A percentile compares a stretch with the other conserved stretches of the same genome.
These are phyloP conservation scores for Ogataea siamensis DNA, from an alignment of 805 yeast species.

Conservation along the genomic window DNA sequence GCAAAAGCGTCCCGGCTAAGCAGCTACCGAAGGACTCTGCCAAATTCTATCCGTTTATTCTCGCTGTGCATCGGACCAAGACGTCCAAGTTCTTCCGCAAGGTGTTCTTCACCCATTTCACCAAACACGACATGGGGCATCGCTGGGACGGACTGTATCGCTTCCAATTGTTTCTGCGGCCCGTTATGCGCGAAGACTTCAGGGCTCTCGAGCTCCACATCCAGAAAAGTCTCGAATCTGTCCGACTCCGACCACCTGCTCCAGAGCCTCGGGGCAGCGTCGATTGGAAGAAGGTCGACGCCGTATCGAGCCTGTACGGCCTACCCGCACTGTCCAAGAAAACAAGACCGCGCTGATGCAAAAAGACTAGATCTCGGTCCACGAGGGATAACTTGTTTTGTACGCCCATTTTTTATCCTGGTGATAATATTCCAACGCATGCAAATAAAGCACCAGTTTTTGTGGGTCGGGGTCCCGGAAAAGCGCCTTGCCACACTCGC, in stretches of 20 bases:
- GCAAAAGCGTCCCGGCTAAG: not conserved
- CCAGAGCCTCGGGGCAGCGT: slow-evolving; percentile 10
- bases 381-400: slow-evolving; percentile 44
- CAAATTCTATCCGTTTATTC: slow-evolving; percentile 21
- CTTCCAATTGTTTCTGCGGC: slow-evolving; percentile 10
- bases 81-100: slow-evolving; percentile 22
- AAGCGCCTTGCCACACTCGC: slow-evolving; percentile 35
- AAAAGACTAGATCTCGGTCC: slow-evolving; percentile 39
- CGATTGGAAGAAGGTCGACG: slow-evolving; percentile 21
- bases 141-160: slow-evolving; percentile 29
- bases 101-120: slow-evolving; percentile 20
- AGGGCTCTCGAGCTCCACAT: slow-evolving; percentile 17
- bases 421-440: slow-evolving; percentile 42
- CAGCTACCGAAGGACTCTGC: not conserved
- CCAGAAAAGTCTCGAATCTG: slow-evolving; percentile 15
- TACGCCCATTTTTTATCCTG: slow-evolving; percentile 33
- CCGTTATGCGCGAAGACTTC: slow-evolving; percentile 14
- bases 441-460: slow-evolving; percentile 43
- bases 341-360: not conserved
- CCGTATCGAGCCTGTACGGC: slow-evolving; percentile 6
- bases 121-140: slow-evolving; percentile 5
- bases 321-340: slow-evolving; percentile 9
- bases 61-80: slow-evolving; percentile 27
- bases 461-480: slow-evolving; percentile 32
- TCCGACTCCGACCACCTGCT: slow-evolving; percentile 14